Conservation (phyloP, 257 asterid genomes). For the Primulina eburnea region DNA sequence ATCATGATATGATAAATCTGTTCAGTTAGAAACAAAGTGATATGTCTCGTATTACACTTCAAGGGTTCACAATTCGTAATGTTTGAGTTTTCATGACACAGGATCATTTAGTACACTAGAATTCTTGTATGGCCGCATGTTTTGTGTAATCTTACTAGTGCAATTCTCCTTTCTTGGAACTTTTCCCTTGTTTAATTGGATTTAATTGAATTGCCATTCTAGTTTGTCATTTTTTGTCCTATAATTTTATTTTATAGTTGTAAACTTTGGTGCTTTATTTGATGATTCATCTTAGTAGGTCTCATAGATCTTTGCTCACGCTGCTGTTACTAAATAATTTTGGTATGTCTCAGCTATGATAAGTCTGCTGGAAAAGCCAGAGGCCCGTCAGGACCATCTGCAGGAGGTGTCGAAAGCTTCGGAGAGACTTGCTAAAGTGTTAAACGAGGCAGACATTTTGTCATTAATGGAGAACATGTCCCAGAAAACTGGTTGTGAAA, state of each 20-base stretch:
- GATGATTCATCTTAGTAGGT: slow-evolving; percentile 13
- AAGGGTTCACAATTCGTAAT: no score
- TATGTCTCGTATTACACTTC: no score
- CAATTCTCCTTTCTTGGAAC: not conserved
- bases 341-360: slow-evolving; percentile 58
- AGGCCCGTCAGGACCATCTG: slow-evolving; percentile 35
- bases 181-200: slow-evolving; percentile 7
- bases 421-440: slow-evolving; percentile 59
- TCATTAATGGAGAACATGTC: slow-evolving; percentile 44
- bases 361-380: slow-evolving; percentile 51
- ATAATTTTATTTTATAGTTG: not conserved
- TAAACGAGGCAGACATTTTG: slow-evolving; percentile 72
- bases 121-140: no score
- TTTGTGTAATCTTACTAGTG: not conserved
- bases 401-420: slow-evolving; percentile 71
- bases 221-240: not conserved
- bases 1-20: no score
- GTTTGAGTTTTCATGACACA: no score
- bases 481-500: slow-evolving; percentile 50
- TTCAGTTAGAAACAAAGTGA: no score
- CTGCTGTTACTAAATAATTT: slow-evolving; percentile 16
- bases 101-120: no score
- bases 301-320: slow-evolving; percentile 5
- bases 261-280: not conserved
- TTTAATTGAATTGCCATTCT: not conserved